A percentile compares a stretch with the other conserved stretches of the same genome.
Evolutionary conservation across 2,329 filamentous ascomycete species (phyloP).

Genomic region (Dactylellina haptotyla): DNA sequence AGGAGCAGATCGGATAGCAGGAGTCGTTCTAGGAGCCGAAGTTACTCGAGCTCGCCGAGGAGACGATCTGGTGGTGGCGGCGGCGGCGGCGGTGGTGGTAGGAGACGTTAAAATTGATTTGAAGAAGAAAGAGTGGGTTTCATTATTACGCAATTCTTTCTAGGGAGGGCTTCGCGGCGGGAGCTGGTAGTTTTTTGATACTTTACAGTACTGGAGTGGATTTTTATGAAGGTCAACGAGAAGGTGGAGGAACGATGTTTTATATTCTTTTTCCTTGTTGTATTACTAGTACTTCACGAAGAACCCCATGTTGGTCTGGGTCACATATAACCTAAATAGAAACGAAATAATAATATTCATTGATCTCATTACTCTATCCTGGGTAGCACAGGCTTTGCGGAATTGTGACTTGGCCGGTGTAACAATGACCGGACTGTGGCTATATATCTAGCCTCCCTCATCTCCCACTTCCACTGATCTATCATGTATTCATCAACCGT

Average conservation of each 20-base stretch:
- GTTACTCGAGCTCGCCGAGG: constrained; percentile 39
- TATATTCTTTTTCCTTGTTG: neutral
- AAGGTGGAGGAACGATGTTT: neutral
- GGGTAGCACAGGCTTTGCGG: too few species aligned
- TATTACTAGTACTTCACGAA: too few species aligned
- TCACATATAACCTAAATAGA: too few species aligned
- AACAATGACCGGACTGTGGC: too few species aligned
- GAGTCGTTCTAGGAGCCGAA: constrained; percentile 28
- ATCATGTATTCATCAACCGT: too few species aligned
- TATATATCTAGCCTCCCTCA: too few species aligned
- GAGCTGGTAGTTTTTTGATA: neutral
- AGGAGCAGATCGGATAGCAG: constrained; percentile 61
- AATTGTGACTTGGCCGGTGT: too few species aligned
- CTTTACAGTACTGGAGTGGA: neutral
- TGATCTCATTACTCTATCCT: too few species aligned
- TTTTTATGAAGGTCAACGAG: neutral
- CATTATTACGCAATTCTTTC: too few species aligned
- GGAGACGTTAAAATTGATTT: constrained; percentile 11
- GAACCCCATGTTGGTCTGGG: too few species aligned
- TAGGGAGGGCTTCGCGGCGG: neutral
- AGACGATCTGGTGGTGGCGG: constrained; percentile 23
- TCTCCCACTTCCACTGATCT: too few species aligned
- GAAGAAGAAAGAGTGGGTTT: neutral
- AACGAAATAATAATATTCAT: too few species aligned
- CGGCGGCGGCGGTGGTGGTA: constrained; percentile 23